These are phyloP conservation scores for Diutina rugosa DNA, from an alignment of 1,139 yeast genomes.

Conservation along the genomic window DNA sequence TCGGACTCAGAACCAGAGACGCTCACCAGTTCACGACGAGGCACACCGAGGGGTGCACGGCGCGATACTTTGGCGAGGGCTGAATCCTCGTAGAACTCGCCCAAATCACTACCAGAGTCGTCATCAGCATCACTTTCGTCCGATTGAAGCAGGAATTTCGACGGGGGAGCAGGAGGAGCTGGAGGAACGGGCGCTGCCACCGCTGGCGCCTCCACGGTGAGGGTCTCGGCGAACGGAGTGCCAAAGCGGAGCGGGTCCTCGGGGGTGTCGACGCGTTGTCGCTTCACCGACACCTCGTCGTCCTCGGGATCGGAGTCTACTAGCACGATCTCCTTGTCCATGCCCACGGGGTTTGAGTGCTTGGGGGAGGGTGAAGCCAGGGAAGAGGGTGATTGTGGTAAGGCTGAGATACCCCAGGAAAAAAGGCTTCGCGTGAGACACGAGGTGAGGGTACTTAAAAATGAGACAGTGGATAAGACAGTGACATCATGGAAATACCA, in stretches of 20 bases:
- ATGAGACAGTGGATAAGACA: no score
- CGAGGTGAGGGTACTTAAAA: no score
- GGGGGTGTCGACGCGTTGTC: not conserved
- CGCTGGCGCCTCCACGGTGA: not conserved
- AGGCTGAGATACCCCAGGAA: not conserved
- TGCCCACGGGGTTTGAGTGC: not conserved
- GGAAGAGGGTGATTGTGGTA: not conserved
- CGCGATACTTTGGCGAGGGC: not conserved
- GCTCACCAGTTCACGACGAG: not conserved
- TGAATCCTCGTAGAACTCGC: not conserved
- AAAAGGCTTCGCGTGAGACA: not conserved
- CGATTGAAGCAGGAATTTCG: not conserved
- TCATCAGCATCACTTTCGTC: not conserved
- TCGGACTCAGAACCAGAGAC: not conserved
- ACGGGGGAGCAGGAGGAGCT: not conserved
- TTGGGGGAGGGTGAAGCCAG: no score
- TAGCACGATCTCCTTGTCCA: not conserved
- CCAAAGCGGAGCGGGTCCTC: not conserved
- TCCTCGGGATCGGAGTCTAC: conserved; percentile 1
- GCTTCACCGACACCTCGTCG: not conserved
- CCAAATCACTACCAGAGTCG: not conserved
- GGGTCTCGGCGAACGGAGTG: not conserved
- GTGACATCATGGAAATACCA: no score
- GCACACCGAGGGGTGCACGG: not conserved
- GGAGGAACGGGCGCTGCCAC: not conserved